Conservation (phyloP, 2,329 filamentous ascomycete genomes). For the Ploettnerulaceae sp. region DNA sequence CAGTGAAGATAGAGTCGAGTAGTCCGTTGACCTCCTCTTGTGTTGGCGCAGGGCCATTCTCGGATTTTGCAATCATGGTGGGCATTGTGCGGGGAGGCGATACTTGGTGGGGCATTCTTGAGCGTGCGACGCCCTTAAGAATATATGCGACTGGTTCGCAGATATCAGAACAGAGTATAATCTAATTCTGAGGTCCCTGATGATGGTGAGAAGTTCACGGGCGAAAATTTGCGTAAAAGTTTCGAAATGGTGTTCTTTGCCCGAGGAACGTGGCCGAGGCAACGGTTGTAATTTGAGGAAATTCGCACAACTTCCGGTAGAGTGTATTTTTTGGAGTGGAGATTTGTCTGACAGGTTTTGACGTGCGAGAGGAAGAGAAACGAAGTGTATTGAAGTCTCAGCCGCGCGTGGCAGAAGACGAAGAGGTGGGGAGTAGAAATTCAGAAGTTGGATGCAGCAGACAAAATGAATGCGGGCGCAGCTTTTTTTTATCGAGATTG, state of each 20-base stretch:
- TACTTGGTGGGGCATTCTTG: conserved; percentile 44
- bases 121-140: conserved; percentile 24
- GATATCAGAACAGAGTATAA: conserved; percentile 12
- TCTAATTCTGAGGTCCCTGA: conserved; percentile 1
- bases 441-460: conserved; percentile 6
- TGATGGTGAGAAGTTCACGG: conserved; percentile 9
- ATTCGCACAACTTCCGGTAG: conserved; percentile 14
- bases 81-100: conserved; percentile 39
- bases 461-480: conserved; percentile 7
- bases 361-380: conserved; percentile 11
- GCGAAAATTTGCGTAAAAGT: conserved; percentile 21
- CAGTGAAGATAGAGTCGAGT: conserved; percentile 60
- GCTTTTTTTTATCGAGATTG: conserved; percentile 9
- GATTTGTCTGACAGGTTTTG: conserved; percentile 26
- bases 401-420: conserved; percentile 34
- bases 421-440: conserved; percentile 11
- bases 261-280: conserved; percentile 23
- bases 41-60: conserved; percentile 45
- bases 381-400: conserved; percentile 23
- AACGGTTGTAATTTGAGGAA: conserved; percentile 19
- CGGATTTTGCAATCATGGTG: conserved; percentile 45
- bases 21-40: conserved; percentile 61
- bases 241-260: conserved; percentile 27
- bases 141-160: conserved; percentile 14
- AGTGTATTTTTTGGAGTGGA: conserved; percentile 28